A percentile compares a stretch with the other conserved stretches of the same genome.
These are phyloP conservation scores for Prasinococcaceae sp. DNA, from an alignment of 139 green algal species.

Conservation along the genomic window DNA sequence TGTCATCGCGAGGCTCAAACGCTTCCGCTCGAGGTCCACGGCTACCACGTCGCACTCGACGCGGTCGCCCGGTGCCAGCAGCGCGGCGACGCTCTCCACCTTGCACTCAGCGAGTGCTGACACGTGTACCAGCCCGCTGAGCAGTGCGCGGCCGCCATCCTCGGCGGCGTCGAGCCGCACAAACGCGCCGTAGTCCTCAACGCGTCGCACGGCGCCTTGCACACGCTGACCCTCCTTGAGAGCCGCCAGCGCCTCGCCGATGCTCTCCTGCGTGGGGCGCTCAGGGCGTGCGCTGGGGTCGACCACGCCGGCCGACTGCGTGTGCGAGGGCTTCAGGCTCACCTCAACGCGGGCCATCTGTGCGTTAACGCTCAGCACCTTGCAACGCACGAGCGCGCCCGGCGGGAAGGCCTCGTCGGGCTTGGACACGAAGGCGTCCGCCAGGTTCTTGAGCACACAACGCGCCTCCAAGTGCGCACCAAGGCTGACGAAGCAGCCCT, in stretches of 20 bases:
- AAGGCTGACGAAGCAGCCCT: slow-evolving; percentile 50
- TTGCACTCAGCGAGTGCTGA: no score
- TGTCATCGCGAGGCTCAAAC: no score
- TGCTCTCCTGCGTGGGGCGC: background rate
- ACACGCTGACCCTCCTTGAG: slow-evolving; percentile 10
- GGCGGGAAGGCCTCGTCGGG: slow-evolving; percentile 53
- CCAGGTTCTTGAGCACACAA: slow-evolving; percentile 62
- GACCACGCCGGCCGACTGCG: background rate
- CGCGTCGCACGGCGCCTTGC: slow-evolving; percentile 13
- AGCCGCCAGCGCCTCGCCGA: background rate
- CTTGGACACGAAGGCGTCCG: slow-evolving; percentile 60
- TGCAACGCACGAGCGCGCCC: slow-evolving; percentile 42
- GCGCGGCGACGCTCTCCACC: no score
- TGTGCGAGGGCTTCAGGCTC: slow-evolving; percentile 26
- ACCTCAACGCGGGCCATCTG: slow-evolving; percentile 38
- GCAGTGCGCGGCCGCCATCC: no score
- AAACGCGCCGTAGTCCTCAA: slow-evolving; percentile 74
- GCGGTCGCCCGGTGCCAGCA: no score
- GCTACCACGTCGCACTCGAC: no score
- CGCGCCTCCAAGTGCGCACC: slow-evolving; percentile 35
- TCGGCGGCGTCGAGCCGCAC: slow-evolving; percentile 55
- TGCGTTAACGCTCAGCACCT: background rate
- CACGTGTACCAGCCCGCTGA: no score
- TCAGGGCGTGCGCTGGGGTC: background rate
- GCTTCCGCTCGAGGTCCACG: no score